Evolutionary conservation across 129 eudicot species (phyloP).

Genomic region (Saussurea involucrata): DNA sequence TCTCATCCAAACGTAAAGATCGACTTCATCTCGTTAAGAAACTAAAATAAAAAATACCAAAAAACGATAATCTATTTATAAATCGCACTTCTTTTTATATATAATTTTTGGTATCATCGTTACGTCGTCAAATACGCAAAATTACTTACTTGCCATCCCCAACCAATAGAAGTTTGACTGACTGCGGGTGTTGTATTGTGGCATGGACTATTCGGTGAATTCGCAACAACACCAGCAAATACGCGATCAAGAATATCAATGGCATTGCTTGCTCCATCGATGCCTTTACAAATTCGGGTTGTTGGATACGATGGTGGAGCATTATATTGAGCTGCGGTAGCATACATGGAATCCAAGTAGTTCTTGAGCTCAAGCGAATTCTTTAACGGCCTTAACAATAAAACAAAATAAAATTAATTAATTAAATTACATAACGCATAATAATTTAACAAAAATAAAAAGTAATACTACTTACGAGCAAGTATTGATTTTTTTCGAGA

Average conservation of each 20-base stretch:
- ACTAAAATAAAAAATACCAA: too few species aligned
- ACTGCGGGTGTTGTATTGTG: conserved; percentile 13
- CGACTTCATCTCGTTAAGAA: too few species aligned
- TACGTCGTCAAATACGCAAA: too few species aligned
- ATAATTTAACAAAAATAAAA: not conserved
- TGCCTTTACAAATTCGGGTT: conserved; percentile 46
- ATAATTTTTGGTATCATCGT: too few species aligned
- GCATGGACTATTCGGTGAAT: conserved; percentile 22
- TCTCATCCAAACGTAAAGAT: too few species aligned
- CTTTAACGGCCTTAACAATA: conserved; percentile 36
- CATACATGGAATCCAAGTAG: conserved; percentile 39
- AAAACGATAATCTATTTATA: too few species aligned
- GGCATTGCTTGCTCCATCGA: conserved; percentile 46
- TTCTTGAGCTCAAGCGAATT: conserved; percentile 34
- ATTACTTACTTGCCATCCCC: conserved; percentile 69
- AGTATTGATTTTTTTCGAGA: conserved; percentile 49
- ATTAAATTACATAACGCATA: not conserved
- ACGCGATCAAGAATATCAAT: conserved; percentile 54
- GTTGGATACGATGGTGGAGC: conserved; percentile 52
- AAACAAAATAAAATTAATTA: not conserved
- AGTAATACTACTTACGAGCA: conserved; percentile 47
- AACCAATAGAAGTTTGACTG: conserved; percentile 39
- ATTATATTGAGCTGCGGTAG: conserved; percentile 55
- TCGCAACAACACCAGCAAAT: conserved; percentile 43
- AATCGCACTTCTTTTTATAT: too few species aligned